Conservation (phyloP, 345 rosid genomes). For the Sonneratia alba region DNA sequence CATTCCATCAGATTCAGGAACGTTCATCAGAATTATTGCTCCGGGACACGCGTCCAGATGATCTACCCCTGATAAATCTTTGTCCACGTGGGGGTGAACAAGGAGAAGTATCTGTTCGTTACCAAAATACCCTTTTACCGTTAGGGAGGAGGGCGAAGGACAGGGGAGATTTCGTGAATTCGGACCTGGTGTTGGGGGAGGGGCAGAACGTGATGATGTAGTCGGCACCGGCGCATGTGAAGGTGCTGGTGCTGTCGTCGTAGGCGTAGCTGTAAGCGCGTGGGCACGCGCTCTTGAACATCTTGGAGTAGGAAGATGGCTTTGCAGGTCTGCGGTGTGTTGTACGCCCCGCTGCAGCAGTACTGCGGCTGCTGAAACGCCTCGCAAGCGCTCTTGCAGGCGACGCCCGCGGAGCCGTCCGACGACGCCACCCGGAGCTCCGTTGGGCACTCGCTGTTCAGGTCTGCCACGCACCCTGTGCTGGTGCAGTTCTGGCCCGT, state of each 20-base stretch:
- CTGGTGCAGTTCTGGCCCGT: slow-evolving; percentile 56
- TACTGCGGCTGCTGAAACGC: slow-evolving; percentile 70
- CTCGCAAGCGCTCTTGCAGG: slow-evolving; percentile 92
- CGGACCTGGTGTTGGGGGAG: slow-evolving; percentile 66
- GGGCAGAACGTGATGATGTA: slow-evolving; percentile 89
- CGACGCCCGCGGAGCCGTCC: slow-evolving; percentile 34
- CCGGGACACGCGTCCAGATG: neutral
- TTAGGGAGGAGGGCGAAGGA: neutral
- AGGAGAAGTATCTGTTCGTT: neutral
- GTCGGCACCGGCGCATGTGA: slow-evolving; percentile 70
- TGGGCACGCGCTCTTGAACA: slow-evolving; percentile 75
- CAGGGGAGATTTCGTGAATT: neutral
- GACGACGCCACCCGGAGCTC: slow-evolving; percentile 57
- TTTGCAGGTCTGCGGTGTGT: slow-evolving; percentile 73
- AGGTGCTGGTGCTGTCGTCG: slow-evolving; percentile 82
- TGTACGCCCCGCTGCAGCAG: slow-evolving; percentile 67
- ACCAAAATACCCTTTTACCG: slow-evolving; percentile 6
- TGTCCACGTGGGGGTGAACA: neutral
- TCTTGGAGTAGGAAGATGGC: slow-evolving; percentile 60
- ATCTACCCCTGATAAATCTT: neutral
- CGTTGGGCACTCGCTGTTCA: slow-evolving; percentile 69
- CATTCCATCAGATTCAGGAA: neutral
- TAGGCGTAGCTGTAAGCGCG: slow-evolving; percentile 93
- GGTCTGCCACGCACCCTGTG: slow-evolving; percentile 70
- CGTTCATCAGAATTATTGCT: neutral